Base-by-base conservation (phyloP, 768 basidiomycete species). In the Phylloporus sp. region DNA sequence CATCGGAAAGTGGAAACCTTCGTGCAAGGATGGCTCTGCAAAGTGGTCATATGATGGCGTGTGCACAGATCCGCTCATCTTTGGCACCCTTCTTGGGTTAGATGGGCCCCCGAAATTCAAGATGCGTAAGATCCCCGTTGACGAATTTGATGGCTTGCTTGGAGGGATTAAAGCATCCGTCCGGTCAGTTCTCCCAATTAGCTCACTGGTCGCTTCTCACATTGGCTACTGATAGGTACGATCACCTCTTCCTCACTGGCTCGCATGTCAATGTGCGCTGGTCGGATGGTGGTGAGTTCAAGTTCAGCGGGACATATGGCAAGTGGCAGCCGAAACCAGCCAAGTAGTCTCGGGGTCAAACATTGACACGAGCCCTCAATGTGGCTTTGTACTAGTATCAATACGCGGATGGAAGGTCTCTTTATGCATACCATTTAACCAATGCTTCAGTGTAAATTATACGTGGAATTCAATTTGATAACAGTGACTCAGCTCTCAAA, bases 41-140 rank as follows among this genome's bases (percentile, higher is more conserved):
- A 78, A 72, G 53, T 82, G 73, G 73, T 49, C 59, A n/a, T 81
- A 80, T 54, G 78, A 80, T 49, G 80, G 79, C 18, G 70, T 82
- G 18, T 80, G 76, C 55, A 61, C 66, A 8, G 74, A 80, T 58
- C 69, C 76, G 0, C 71, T 64, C 15, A 71, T 80, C 42, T 82
- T 81, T 55, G 78, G 76, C 15, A 67, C 62, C 4, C 61, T 80
- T 35, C 53, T 81, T 40, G 68, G 71, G 0, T 63, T 76, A 3
- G 73, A 59, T 10, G 73, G 73, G 0, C 75, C 79, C 4, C 74
- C 79, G 0, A 78, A 59, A 13, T 80, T 73, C 63, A 81, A 80
- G 66, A 64, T 61, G 61, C 79, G 77, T 70, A 82, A 76, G 59
- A 61, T 77, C 6, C 54, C 67, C 6, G 58, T 57, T 5, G 65